phyloP scores from a whole-genome alignment of 768 basidiomycete genomes.

The Tricholoma matsutake region DNA sequence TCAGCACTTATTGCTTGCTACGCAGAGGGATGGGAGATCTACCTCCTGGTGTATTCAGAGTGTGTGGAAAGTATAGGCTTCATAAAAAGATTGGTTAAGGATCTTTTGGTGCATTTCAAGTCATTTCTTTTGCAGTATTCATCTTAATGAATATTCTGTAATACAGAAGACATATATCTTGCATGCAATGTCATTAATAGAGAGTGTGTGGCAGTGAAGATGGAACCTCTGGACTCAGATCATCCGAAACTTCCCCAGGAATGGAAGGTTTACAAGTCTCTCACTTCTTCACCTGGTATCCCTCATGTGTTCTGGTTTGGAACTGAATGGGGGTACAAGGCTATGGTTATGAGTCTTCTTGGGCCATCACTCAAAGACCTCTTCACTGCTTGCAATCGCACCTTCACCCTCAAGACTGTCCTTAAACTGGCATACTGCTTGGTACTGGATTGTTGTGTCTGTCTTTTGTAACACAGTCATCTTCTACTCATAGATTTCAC shows the following conservation, averaged over 20 bases:
- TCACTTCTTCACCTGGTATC: slow-evolving; percentile 68
- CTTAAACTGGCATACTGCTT: background rate
- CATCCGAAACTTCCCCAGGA: slow-evolving; percentile 83
- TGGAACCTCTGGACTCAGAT: slow-evolving; percentile 37
- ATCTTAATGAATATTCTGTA: too few species aligned
- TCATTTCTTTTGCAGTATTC: background rate
- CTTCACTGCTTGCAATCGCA: background rate
- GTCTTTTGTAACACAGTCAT: background rate
- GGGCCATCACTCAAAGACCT: slow-evolving; percentile 2
- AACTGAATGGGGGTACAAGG: slow-evolving; percentile 44
- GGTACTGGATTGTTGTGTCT: background rate
- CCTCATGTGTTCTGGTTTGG: slow-evolving; percentile 73
- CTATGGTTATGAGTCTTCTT: slow-evolving; percentile 72
- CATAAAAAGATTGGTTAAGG: slow-evolving; percentile 2
- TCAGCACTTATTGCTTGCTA: too few species aligned
- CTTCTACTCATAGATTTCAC: background rate
- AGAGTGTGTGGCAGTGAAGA: slow-evolving; percentile 82
- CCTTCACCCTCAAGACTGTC: slow-evolving; percentile 5
- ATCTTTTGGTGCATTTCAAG: background rate
- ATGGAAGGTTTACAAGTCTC: slow-evolving; percentile 61
- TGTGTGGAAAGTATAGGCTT: slow-evolving; percentile 3
- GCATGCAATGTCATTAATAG: slow-evolving; percentile 73
- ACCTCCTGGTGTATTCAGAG: slow-evolving; percentile 4
- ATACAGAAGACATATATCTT: background rate
- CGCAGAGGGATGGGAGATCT: slow-evolving; percentile 3